Evolutionary conservation across 768 basidiomycete species (phyloP).

Genomic region (Boletus rex-veris): DNA sequence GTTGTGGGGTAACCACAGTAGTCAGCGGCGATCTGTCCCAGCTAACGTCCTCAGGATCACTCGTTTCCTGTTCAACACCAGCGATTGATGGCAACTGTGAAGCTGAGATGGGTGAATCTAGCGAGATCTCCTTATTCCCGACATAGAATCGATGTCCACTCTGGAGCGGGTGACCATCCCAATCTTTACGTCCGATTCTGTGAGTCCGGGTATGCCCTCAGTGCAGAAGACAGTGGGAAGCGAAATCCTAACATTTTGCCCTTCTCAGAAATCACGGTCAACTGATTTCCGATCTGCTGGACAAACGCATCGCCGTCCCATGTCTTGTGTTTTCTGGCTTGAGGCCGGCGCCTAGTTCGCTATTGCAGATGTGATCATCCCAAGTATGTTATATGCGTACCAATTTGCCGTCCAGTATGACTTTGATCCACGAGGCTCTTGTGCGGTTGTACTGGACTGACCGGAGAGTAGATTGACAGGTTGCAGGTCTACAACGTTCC

Average conservation of each 20-base stretch:
- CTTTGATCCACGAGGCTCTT: conserved; percentile 10
- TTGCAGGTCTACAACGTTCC: conserved; percentile 37
- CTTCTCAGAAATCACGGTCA: conserved; percentile 64
- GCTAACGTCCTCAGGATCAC: conserved; percentile 19
- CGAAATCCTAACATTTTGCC: conserved; percentile 55
- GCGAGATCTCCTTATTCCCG: conserved; percentile 58
- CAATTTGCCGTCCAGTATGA: conserved; percentile 71
- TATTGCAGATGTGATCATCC: conserved; percentile 1
- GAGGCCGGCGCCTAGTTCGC: conserved; percentile 60
- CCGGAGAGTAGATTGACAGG: conserved; percentile 37
- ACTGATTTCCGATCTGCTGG: conserved; percentile 44
- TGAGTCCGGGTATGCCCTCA: conserved; percentile 6
- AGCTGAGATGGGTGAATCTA: conserved; percentile 49
- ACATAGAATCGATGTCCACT: conserved; percentile 42
- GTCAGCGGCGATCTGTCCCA: conserved; percentile 15
- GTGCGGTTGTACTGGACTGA: conserved; percentile 7
- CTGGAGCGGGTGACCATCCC: conserved; percentile 52
- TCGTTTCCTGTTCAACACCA: conserved; percentile 30
- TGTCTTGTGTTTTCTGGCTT: conserved; percentile 73
- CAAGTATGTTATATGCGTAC: conserved; percentile 34
- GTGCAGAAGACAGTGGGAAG: not conserved
- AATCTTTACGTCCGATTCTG: conserved; percentile 60
- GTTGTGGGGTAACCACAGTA: conserved; percentile 4
- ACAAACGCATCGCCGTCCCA: conserved; percentile 83
- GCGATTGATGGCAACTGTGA: conserved; percentile 50